Percentiles rank a stretch among this genome's conserved stretches.
phyloP scores from a whole-genome alignment of 129 eudicot species.

The Centrapalus pauciflorus region DNA sequence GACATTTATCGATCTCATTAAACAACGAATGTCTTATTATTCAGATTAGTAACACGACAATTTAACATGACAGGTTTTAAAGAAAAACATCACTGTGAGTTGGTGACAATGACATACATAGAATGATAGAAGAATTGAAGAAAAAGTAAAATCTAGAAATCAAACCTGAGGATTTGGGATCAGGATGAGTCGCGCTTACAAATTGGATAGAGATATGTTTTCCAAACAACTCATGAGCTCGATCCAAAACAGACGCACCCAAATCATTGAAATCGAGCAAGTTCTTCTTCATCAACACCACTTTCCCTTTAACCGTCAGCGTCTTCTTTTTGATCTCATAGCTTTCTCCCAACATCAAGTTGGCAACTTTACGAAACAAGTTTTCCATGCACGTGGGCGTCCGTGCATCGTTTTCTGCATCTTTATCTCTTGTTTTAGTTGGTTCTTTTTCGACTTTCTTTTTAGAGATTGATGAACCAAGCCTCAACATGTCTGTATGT shows the following conservation, averaged over 20 bases:
- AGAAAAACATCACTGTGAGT: not conserved
- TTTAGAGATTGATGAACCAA: not conserved
- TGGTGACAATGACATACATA: no score
- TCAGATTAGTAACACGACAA: not conserved
- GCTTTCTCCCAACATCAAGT: conserved; percentile 4
- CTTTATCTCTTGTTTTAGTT: not conserved
- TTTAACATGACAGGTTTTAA: not conserved
- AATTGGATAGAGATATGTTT: conserved; percentile 34
- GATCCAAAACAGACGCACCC: conserved; percentile 23
- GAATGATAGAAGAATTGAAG: not conserved
- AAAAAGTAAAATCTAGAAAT: not conserved
- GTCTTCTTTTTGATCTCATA: conserved; percentile 1
- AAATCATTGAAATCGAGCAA: conserved; percentile 24
- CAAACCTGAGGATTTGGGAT: conserved; percentile 4
- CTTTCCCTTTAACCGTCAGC: conserved; percentile 30
- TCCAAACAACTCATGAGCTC: conserved; percentile 34
- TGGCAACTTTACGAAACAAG: conserved; percentile 2
- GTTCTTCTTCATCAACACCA: conserved; percentile 37
- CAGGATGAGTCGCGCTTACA: conserved; percentile 28
- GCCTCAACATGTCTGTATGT: not conserved
- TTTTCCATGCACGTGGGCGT: not conserved
- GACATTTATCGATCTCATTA: not conserved
- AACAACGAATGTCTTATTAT: not conserved
- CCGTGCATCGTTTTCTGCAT: not conserved
- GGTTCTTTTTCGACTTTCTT: not conserved